Evolutionary conservation across 2,329 filamentous ascomycete species (phyloP), one percentile per base, ranked within the genome.

Genomic region (Metarhizium rileyi): DNA sequence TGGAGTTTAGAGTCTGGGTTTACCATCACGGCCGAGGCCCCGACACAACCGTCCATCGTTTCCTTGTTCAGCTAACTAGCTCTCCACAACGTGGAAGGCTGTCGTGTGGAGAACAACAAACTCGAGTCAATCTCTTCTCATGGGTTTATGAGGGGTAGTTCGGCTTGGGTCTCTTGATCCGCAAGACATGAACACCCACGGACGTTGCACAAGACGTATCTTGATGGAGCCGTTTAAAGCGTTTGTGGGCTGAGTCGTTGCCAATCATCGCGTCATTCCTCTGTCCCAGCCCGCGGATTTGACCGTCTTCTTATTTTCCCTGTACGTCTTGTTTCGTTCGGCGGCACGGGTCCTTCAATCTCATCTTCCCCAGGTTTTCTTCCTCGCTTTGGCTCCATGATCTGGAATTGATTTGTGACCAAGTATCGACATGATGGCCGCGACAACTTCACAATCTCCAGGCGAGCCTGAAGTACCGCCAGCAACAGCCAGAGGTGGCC

Each of bases 1-100:
- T 52, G 50, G 47, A 33, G 36, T 41, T 47, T 22, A 38, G 44
- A 33, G n/a, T 27, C 26, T 44, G 42, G 26, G 26, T 36, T 27
- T 16, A 28, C 43, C 44, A 46, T 49, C 36, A 45, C 5, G 23
- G 16, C 45, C 18, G 35, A 6, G n/a, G n/a, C 35, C 35, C 35
- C 10, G 10, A 7, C 33, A 27, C 7, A 10, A n/a, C 18, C 10
- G 45, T 28, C 8, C 20, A 47, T 47, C 45, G n/a, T 38, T 47
- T 47, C 45, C 45, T 4, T 4, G 22, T 26, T 23, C 10, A 26
- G 27, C 35, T 41, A 47, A 41, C 5, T n/a, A 4, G 12, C 23
- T 38, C 45, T 22, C 45, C 45, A 30, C 45, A 41, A 30, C 45
- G 22, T 33, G 45, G 35, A 40, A 47, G 18, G 6, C 30, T 10